Conservation (phyloP, 148 eudicot species). For the Bassia scoparia region DNA sequence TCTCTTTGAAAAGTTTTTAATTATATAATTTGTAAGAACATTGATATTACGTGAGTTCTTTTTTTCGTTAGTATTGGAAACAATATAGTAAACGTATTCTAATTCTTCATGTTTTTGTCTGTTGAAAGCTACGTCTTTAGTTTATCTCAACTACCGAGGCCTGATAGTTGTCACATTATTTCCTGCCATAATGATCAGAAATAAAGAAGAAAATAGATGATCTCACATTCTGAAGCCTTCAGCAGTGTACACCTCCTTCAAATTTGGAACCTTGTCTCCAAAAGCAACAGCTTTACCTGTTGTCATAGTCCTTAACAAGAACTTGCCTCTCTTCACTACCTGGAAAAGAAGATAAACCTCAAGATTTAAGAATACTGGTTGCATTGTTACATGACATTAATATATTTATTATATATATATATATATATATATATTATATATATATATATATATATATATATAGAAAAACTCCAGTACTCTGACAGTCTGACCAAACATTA, state of each 20-base stretch:
- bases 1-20: no score
- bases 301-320: constrained; percentile 75
- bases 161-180: neutral
- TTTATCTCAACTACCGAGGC: neutral
- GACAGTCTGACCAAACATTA: no score
- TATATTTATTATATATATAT: neutral
- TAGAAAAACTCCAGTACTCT: neutral
- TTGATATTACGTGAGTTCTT: no score
- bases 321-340: constrained; percentile 84
- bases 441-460: no score
- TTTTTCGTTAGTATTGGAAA: no score
- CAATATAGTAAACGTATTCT: no score
- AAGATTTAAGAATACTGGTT: constrained; percentile 16
- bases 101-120: no score
- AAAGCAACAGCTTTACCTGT: constrained; percentile 72
- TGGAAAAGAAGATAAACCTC: constrained; percentile 25
- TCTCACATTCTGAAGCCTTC: constrained; percentile 84
- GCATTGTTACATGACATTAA: neutral
- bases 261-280: constrained; percentile 56
- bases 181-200: neutral
- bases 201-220: neutral
- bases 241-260: constrained; percentile 82
- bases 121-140: no score
- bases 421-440: no score
- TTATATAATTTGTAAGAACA: no score